Evolutionary conservation across 805 yeast species (phyloP).

Genomic region (Pachysolen tannophilus): DNA sequence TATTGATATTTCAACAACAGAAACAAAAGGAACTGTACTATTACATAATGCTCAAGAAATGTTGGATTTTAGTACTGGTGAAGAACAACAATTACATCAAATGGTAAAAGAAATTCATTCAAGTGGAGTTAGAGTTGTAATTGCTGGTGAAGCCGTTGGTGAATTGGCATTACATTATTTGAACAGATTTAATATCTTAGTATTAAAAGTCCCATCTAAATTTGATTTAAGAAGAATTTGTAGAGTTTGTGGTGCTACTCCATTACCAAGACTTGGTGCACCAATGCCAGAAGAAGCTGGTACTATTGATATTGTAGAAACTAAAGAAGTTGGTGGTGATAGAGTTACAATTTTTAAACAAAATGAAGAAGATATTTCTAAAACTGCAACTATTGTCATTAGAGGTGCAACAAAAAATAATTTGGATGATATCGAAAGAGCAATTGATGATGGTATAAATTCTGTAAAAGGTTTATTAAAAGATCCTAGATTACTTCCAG

Average conservation of each 20-base stretch:
- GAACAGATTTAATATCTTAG: slow-evolving; percentile 78
- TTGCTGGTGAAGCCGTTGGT: slow-evolving; percentile 94
- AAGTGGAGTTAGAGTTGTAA: slow-evolving; percentile 77
- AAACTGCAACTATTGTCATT: slow-evolving; percentile 87
- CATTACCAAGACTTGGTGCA: slow-evolving; percentile 88
- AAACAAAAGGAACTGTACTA: slow-evolving; percentile 95
- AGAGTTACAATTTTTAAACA: slow-evolving; percentile 93
- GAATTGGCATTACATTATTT: slow-evolving; percentile 89
- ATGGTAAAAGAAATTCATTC: slow-evolving; percentile 76
- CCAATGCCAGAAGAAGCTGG: slow-evolving; percentile 96
- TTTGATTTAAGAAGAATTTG: slow-evolving; percentile 91
- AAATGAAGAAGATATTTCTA: slow-evolving; percentile 46
- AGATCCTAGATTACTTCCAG: slow-evolving; percentile 78
- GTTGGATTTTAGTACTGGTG: slow-evolving; percentile 94
- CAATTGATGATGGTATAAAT: slow-evolving; percentile 94
- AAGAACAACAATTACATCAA: slow-evolving; percentile 86
- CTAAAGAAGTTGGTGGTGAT: slow-evolving; percentile 95
- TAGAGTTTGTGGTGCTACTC: slow-evolving; percentile 96
- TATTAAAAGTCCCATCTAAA: slow-evolving; percentile 85
- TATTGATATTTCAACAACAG: slow-evolving; percentile 91
- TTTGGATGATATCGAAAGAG: slow-evolving; percentile 92
- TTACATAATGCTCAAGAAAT: slow-evolving; percentile 94
- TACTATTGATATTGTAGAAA: slow-evolving; percentile 75
- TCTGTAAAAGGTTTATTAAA: slow-evolving; percentile 84
- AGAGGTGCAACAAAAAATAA: slow-evolving; percentile 95